phyloP scores from a whole-genome alignment of 345 rosid genomes.

The Rhizophora apiculata region DNA sequence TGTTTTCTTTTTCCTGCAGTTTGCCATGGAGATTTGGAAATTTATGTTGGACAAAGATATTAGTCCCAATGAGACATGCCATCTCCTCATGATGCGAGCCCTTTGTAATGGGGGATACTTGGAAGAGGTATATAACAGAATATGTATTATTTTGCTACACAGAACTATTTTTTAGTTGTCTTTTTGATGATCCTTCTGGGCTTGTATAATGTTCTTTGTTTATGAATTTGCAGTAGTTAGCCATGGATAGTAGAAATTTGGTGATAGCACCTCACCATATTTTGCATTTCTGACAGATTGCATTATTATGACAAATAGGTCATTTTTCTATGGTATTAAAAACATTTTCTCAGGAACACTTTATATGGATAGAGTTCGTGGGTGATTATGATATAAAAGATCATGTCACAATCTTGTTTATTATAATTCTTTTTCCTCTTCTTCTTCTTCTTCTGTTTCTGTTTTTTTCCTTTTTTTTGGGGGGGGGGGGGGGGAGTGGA shows the following conservation, averaged over 20 bases:
- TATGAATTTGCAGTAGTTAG: background rate
- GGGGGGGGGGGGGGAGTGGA: too few species aligned
- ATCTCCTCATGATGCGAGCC: conserved; percentile 53
- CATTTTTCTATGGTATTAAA: background rate
- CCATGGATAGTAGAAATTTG: background rate
- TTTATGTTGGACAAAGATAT: conserved; percentile 58
- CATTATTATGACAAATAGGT: background rate
- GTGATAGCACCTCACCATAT: background rate
- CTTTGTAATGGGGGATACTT: conserved; percentile 79
- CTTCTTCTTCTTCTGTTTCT: too few species aligned
- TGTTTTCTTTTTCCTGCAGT: conserved; percentile 44
- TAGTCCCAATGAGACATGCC: conserved; percentile 37
- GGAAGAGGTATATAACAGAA: conserved; percentile 52
- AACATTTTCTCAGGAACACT: background rate
- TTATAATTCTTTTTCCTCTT: too few species aligned
- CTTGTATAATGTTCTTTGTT: background rate
- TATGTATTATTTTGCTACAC: background rate
- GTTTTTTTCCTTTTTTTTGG: too few species aligned
- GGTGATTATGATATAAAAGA: too few species aligned
- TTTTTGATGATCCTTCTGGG: background rate
- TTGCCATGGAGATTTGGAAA: conserved; percentile 83
- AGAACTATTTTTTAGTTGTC: background rate
- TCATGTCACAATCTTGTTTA: too few species aligned
- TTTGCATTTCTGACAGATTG: conserved; percentile 5
- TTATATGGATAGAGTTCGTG: too few species aligned